Base-by-base conservation (phyloP, 495 filamentous ascomycete genomes). In the Venustampulla echinocandica region DNA sequence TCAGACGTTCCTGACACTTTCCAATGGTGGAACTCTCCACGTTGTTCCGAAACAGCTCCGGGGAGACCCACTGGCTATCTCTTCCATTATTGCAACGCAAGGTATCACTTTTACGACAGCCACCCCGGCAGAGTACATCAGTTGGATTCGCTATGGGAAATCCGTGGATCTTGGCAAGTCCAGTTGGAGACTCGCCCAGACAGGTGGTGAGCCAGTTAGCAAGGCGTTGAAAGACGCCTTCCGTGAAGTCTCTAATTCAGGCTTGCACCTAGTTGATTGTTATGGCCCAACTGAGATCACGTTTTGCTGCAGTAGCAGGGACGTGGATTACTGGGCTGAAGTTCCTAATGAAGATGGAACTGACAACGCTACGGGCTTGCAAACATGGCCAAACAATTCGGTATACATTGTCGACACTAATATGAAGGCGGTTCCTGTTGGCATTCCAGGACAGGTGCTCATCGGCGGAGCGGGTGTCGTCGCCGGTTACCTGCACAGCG, bases 371-470 rank as follows among this genome's bases (percentile, higher is more conserved):
- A n/a, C n/a, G n/a, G n/a, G n/a, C n/a, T n/a, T n/a, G n/a, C n/a
- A n/a, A n/a, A n/a, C n/a, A n/a, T n/a, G n/a, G n/a, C n/a, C n/a
- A n/a, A 71, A 71, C 45, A 66, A 67, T 36, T 22, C 21, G 2
- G 35, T 58, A 2, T 70, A 72, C 49, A 56, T 74, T 21, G 19
- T 74, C 4, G 68, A 74, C 39, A 43, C 62, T 10, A 3, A 68
- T 4, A 19, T 60, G 10, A 40, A 57, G 13, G 62, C 61, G 5
- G 4, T 72, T 0, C 66, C 69, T 0, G 28, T 48, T 10, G 69
- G 66, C 6, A 28, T 64, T 2, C 47, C 60, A 1, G 72, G 71
- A 0, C 66, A 76, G 42, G 57, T 74, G 17, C 41, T 34, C 32
- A 55, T 74, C 21, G 65, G 62, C 2, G 72, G 72, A 15, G 52